Evolutionary conservation across 192 early-diverging fungal species (phyloP), one percentile per base, ranked within the genome.

Genomic region (Funneliformis geosporum): DNA sequence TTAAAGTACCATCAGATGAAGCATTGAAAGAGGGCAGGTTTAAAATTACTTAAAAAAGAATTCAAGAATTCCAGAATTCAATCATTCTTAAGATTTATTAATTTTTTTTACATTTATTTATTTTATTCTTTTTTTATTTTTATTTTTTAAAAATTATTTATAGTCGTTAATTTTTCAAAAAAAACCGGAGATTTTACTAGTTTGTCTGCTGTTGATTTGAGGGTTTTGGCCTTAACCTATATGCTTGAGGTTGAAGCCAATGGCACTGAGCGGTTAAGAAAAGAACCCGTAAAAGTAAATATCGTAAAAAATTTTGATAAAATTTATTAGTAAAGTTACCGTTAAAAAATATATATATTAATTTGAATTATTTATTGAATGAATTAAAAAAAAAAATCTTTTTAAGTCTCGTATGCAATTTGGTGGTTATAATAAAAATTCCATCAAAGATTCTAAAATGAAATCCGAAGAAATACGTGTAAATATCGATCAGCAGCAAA

Each of bases 141-240:
- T 59, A 33, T 67, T 78, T 23, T 38, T 61, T 9, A n/a, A 38
- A 23, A 40, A 16, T 40, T 62, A 33, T 38, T 67, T 16, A 79
- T 89, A 81, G 96, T 98, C 18, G 85, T 93, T 33, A 89, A 88
- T 8, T 98, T 98, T 85, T 87, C 97, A 60, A 94, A 93, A 78
- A 92, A 92, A 81, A 97, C 97, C 6, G 97, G 97, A 62, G 97
- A 99, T 85, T 97, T 91, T 82, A 82, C 93, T 27, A 86, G 87
- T 38, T 86, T 99, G 21, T 93, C 93, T 18, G 77, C 87, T 28
- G 91, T 93, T 16, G 97, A 99, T 92, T 80, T 98, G 69, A 94
- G 92, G 81, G 91, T 98, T 12, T 84, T 99, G 33, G 97, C 97
- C 7, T 83, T 99, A 79, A 92, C 94, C 0, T 95, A 92, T 71